Conservation (phyloP, 148 eudicot species). For the Cornus kousa region DNA sequence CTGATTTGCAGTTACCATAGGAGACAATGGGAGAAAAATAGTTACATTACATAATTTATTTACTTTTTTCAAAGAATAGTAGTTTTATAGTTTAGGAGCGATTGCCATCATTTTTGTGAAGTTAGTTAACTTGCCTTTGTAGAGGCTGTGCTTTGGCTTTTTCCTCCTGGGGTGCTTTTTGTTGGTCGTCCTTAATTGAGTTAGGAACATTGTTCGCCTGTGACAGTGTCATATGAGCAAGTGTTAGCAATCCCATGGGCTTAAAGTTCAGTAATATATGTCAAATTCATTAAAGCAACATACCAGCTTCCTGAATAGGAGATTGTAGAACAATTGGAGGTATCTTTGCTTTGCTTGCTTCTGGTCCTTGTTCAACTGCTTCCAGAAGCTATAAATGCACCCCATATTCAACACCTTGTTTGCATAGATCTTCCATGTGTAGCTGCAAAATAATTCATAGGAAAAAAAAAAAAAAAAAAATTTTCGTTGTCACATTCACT, state of each 20-base stretch:
- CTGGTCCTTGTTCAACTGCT: constrained; percentile 58
- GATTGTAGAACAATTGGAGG: constrained; percentile 76
- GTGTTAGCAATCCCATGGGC: not conserved
- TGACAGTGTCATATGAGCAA: constrained; percentile 18
- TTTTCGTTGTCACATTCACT: not conserved
- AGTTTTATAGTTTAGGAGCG: not conserved
- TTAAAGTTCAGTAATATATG: not conserved
- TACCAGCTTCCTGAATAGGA: constrained; percentile 76
- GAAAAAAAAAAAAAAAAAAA: too few relatives aligned
- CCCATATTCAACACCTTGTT: constrained; percentile 91
- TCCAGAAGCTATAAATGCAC: constrained; percentile 76
- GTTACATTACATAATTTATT: too few relatives aligned
- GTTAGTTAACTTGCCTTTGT: constrained; percentile 35
- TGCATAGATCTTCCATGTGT: constrained; percentile 98
- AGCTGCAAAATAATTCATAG: constrained; percentile 44
- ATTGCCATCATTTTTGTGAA: not conserved
- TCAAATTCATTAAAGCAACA: constrained; percentile 4
- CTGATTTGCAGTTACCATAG: too few relatives aligned
- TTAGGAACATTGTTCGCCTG: constrained; percentile 58
- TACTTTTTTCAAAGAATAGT: not conserved
- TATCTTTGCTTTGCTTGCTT: constrained; percentile 90
- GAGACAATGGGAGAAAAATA: too few relatives aligned
- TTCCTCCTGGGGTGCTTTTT: constrained; percentile 41
- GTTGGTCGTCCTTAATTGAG: constrained; percentile 40
- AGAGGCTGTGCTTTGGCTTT: constrained; percentile 42